Conservation (phyloP, 768 basidiomycete species). For the Serpula lacrymans region DNA sequence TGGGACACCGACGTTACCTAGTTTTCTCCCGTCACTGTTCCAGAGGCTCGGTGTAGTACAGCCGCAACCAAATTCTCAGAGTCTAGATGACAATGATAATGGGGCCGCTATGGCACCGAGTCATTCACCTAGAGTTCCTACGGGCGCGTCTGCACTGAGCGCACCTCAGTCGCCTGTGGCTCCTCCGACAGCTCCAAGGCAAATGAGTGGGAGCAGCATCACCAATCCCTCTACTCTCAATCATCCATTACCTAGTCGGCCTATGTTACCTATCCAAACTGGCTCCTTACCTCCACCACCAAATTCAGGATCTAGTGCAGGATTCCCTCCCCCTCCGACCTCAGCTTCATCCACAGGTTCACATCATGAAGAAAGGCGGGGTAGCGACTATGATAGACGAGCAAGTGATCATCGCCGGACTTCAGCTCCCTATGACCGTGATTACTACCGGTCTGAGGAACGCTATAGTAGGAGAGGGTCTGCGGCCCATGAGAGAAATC, state of each 20-base stretch:
- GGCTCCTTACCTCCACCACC: constrained; percentile 15
- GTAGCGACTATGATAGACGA: constrained; percentile 4
- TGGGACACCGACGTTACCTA: too few relatives aligned
- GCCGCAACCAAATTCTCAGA: too few relatives aligned
- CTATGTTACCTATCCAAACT: constrained; percentile 9
- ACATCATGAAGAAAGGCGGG: constrained; percentile 15
- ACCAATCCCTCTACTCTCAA: constrained; percentile 4
- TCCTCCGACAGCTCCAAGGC: constrained; percentile 1
- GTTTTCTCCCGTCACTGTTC: too few relatives aligned
- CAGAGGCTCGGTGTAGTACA: too few relatives aligned
- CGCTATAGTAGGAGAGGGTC: too few relatives aligned
- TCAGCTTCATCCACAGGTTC: constrained; percentile 14
- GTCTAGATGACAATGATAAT: too few relatives aligned
- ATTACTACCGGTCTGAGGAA: too few relatives aligned
- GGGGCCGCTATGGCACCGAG: too few relatives aligned
- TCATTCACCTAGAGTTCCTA: too few relatives aligned
- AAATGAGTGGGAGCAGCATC: not conserved
- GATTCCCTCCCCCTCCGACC: constrained; percentile 12
- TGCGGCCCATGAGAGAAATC: too few relatives aligned
- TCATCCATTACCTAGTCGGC: constrained; percentile 9
- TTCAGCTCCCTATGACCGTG: constrained; percentile 7
- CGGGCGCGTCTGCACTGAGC: too few relatives aligned
- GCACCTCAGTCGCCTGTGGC: not conserved
- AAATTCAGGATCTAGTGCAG: constrained; percentile 6
- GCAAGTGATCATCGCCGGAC: constrained; percentile 16